Evolutionary conservation across 1,284 basidiomycete species (phyloP), one percentile per base, ranked within the genome.

Genomic region (Anthracocystis walkeri): DNA sequence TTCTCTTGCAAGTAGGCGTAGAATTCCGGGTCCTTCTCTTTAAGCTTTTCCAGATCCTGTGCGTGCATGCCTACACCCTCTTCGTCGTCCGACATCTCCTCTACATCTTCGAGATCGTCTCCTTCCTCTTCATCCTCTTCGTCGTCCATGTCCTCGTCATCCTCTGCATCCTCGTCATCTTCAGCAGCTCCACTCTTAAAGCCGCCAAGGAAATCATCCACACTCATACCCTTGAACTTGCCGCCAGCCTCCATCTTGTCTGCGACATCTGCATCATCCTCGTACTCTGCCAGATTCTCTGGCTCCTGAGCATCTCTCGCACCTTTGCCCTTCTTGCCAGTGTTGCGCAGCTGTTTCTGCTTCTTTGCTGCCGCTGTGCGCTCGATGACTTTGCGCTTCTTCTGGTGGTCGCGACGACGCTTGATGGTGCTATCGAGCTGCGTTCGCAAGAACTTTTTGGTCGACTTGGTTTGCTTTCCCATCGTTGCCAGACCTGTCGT

Each of bases 1-100:
- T 99, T 96, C 86, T 98, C 94, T 87, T 97, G 92, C 7, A 99
- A 88, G 84, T 97, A 99, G 86, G 97, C 95, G 91, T 91, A 99
- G 87, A 99, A 99, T 82, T 97, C 96, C 20, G 96, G 96, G 85
- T 99, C 97, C 86, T 93, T 96, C 86, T 96, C 92, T 14, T 92
- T 92, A 42, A 99, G 89, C 82, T 93, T 92, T 52, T 93, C 91
- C n/a, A 99, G 89, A 61, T 97, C 92, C 50, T 90, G 85, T 50
- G 92, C 87, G 86, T 96, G 94, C 63, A 65, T 76, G 38, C 67
- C 71, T 12, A 58, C 71, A 27, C 75, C 81, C n/a, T 70, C 66
- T 25, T 71, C 70, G 12, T 81, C 67, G 53, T 81, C 82, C 20
- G 77, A 75, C 56, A 82, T 70, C 5, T 74, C 78, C 42, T 82